Percentiles rank a stretch among this genome's conserved stretches.
Conservation (phyloP, 2,329 filamentous ascomycete genomes). For the Aspergillus unguis region DNA sequence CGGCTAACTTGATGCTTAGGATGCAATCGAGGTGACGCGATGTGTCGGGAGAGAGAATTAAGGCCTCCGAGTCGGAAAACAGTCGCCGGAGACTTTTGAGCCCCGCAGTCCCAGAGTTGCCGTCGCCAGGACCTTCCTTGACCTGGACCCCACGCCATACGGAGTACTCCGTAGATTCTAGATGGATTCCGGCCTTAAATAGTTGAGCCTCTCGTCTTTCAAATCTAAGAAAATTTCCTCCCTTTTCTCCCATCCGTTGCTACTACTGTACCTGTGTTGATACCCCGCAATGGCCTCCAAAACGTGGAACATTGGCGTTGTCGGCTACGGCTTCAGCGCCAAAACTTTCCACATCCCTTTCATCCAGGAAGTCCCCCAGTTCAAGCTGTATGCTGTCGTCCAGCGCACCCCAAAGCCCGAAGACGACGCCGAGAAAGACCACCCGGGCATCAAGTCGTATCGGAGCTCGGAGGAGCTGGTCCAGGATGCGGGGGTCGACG, state of each 20-base stretch:
- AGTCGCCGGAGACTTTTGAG: constrained; percentile 59
- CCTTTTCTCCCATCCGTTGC: background rate
- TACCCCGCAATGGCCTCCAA: constrained; percentile 38
- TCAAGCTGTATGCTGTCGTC: constrained; percentile 71
- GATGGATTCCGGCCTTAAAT: no score
- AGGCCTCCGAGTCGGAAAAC: background rate
- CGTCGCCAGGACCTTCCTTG: constrained; percentile 35
- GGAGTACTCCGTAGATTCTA: constrained; percentile 12
- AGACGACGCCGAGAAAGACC: constrained; percentile 66
- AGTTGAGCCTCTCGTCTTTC: no score
- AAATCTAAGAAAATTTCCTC: no score
- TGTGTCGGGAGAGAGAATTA: constrained; percentile 26
- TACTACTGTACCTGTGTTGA: background rate
- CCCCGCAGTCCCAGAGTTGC: constrained; percentile 37
- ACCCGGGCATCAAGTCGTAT: constrained; percentile 64
- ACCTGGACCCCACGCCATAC: no score
- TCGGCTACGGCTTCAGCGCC: constrained; percentile 63
- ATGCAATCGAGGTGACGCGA: constrained; percentile 32
- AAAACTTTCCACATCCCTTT: constrained; percentile 85
- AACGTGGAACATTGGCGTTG: constrained; percentile 55
- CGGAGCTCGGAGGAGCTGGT: constrained; percentile 61
- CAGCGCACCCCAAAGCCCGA: constrained; percentile 65
- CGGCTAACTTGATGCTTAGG: constrained; percentile 18
- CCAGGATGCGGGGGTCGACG: constrained; percentile 62
- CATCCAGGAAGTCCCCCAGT: constrained; percentile 60